These are phyloP conservation scores for Xerophyta viscosa DNA, from an alignment of 106 monocot genomes.

Conservation along the genomic window DNA sequence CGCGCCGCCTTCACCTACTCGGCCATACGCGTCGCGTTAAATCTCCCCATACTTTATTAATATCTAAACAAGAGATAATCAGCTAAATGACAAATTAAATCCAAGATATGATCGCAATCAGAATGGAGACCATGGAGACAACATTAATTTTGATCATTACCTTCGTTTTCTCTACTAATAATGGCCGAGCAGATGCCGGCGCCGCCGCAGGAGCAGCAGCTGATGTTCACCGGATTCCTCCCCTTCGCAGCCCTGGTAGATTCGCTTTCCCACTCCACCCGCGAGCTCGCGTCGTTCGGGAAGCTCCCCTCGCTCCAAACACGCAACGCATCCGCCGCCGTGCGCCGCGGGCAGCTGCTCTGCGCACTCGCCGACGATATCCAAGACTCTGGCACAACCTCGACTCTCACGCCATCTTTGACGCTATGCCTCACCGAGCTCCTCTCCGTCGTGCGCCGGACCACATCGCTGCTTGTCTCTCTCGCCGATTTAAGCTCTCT, in stretches of 20 bases:
- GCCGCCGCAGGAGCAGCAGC: no score
- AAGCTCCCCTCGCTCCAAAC: constrained; percentile 21
- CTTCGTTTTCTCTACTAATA: no score
- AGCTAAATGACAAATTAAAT: no score
- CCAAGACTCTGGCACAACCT: constrained; percentile 7
- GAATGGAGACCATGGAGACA: no score
- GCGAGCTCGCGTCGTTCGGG: constrained; percentile 13
- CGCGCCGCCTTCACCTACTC: no score
- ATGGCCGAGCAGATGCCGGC: no score
- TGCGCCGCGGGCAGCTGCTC: constrained; percentile 17
- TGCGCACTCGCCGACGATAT: constrained; percentile 33
- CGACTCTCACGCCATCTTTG: constrained; percentile 19
- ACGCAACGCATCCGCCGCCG: constrained; percentile 21
- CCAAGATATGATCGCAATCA: no score
- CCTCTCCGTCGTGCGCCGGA: constrained; percentile 22
- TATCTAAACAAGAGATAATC: no score
- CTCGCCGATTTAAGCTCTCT: constrained; percentile 13
- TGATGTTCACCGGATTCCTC: constrained; percentile 34
- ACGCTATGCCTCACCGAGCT: constrained; percentile 44
- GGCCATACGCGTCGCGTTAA: no score
- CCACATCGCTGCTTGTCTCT: constrained; percentile 14
- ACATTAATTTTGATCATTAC: no score
- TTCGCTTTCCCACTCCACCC: constrained; percentile 21
- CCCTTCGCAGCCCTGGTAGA: constrained; percentile 30
- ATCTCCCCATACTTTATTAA: no score